These are phyloP conservation scores for Myxozyma neotropica DNA, from an alignment of 805 yeast genomes.

Conservation along the genomic window DNA sequence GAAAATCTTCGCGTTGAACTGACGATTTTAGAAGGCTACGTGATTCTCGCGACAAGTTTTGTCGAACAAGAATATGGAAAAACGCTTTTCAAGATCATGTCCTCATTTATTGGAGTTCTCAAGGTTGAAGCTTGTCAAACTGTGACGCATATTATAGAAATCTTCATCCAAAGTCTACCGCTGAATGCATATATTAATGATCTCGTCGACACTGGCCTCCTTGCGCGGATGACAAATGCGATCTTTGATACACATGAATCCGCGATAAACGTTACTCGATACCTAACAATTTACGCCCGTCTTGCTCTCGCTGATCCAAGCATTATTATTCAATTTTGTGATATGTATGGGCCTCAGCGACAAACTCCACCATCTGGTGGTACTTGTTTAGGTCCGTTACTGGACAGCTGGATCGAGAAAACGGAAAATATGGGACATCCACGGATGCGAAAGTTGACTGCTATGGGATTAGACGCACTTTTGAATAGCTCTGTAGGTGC, in stretches of 20 bases:
- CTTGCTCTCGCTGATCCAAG: slow-evolving; percentile 36
- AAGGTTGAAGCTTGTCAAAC: slow-evolving; percentile 30
- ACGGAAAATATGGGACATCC: slow-evolving; percentile 68
- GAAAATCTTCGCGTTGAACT: slow-evolving; percentile 41
- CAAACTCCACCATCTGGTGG: not conserved
- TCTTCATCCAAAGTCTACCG: slow-evolving; percentile 29
- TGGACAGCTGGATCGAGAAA: slow-evolving; percentile 42
- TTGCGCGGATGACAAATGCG: slow-evolving; percentile 40
- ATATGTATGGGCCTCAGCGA: slow-evolving; percentile 16
- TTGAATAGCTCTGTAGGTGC: slow-evolving; percentile 33
- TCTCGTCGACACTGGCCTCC: slow-evolving; percentile 39
- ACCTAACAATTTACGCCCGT: slow-evolving; percentile 35
- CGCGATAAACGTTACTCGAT: slow-evolving; percentile 39
- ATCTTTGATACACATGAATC: slow-evolving; percentile 42
- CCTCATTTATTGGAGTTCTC: slow-evolving; percentile 25
- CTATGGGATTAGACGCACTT: slow-evolving; percentile 62
- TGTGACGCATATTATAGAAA: slow-evolving; percentile 31
- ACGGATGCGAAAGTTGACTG: slow-evolving; percentile 66
- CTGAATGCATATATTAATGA: slow-evolving; percentile 29
- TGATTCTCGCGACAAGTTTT: slow-evolving; percentile 39
- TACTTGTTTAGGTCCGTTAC: slow-evolving; percentile 24
- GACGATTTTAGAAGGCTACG: slow-evolving; percentile 42
- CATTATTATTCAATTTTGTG: slow-evolving; percentile 33
- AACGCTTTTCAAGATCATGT: slow-evolving; percentile 29
- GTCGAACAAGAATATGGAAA: slow-evolving; percentile 37